These are phyloP conservation scores for Hortaea sp. DNA, from an alignment of 2,329 filamentous ascomycete genomes.

Conservation along the genomic window DNA sequence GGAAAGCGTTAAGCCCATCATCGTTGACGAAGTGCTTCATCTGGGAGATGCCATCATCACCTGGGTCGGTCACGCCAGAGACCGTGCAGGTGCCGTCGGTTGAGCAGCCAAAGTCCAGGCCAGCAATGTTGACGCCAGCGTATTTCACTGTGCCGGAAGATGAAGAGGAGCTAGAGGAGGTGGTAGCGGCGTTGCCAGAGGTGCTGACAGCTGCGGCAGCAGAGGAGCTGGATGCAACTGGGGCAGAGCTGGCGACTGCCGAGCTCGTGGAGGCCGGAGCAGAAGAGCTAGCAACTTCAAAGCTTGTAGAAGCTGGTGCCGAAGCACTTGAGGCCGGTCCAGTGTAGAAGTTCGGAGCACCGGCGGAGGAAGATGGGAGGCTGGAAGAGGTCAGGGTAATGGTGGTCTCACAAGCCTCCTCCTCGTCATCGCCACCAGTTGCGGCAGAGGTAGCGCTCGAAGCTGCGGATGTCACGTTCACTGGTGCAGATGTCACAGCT, in stretches of 20 bases:
- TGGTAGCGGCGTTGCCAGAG: background rate
- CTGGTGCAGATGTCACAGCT: too few relatives aligned
- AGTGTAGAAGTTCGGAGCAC: background rate
- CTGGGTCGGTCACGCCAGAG: conserved; percentile 24
- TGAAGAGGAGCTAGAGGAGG: conserved; percentile 2
- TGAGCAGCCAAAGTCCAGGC: conserved; percentile 25
- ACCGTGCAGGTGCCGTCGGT: conserved; percentile 33
- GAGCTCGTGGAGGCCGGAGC: background rate
- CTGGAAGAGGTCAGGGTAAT: background rate
- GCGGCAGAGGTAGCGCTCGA: too few relatives aligned
- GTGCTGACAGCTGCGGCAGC: background rate
- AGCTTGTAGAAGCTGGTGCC: too few relatives aligned
- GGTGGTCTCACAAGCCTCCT: too few relatives aligned
- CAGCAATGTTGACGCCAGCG: conserved; percentile 24
- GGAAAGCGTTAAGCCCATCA: conserved; percentile 46
- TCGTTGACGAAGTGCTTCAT: conserved; percentile 50
- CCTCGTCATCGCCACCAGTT: too few relatives aligned
- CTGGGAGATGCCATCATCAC: conserved; percentile 27
- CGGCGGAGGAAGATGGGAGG: background rate
- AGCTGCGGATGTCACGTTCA: too few relatives aligned
- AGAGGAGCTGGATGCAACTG: background rate
- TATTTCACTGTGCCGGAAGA: conserved; percentile 16
- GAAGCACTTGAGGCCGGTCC: too few relatives aligned
- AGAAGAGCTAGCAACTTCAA: too few relatives aligned
- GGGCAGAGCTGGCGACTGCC: background rate